These are phyloP conservation scores for Basidioascus undulatus DNA, from an alignment of 768 basidiomycete genomes.

Conservation along the genomic window DNA sequence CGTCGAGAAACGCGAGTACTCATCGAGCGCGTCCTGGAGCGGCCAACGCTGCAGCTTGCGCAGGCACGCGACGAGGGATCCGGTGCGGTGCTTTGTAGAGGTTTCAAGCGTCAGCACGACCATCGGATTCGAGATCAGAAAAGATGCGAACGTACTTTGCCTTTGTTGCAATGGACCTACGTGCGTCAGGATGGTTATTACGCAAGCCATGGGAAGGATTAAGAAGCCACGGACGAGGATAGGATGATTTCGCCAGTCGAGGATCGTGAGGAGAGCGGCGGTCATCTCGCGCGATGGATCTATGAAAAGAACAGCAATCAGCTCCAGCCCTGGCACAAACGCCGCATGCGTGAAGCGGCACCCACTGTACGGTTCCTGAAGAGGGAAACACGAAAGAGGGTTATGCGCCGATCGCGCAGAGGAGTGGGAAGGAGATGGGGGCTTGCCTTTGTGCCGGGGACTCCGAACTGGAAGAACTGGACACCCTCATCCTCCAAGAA, in stretches of 20 bases:
- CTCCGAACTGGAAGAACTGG: conserved; percentile 19
- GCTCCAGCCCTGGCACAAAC: too few relatives aligned
- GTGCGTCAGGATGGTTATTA: too few relatives aligned
- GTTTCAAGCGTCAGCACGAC: not conserved
- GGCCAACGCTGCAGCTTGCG: conserved; percentile 20
- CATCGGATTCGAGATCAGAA: too few relatives aligned
- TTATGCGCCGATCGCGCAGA: not conserved
- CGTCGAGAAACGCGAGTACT: conserved; percentile 18
- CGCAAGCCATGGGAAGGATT: too few relatives aligned
- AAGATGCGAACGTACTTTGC: conserved; percentile 16
- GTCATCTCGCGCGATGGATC: too few relatives aligned
- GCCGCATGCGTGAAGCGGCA: too few relatives aligned
- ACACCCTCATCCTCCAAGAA: conserved; percentile 20
- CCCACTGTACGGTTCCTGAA: too few relatives aligned
- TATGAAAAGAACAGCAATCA: too few relatives aligned
- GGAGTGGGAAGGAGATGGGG: not conserved
- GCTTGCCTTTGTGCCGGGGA: conserved; percentile 21
- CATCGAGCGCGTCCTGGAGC: conserved; percentile 11
- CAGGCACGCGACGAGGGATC: conserved; percentile 22
- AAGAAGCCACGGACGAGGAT: too few relatives aligned
- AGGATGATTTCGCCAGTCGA: conserved; percentile 21
- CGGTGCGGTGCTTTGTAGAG: conserved; percentile 19
- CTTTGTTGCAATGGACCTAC: conserved; percentile 25
- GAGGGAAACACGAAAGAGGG: too few relatives aligned
- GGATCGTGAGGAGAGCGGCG: conserved; percentile 17